Base-by-base conservation (phyloP, 345 rosid species). In the Trapa bicornis region DNA sequence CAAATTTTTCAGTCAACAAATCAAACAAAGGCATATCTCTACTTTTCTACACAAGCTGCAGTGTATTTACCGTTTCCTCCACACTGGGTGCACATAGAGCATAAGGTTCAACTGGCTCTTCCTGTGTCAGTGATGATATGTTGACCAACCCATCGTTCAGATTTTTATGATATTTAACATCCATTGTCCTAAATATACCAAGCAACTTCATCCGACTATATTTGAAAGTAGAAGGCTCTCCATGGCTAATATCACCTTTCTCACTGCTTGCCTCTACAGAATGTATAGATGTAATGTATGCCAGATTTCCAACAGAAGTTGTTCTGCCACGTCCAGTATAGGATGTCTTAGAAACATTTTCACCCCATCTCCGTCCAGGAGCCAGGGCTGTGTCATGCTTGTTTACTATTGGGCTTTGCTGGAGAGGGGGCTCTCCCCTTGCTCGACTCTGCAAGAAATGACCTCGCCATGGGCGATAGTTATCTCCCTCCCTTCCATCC, bases 201-300 rank as follows among this genome's bases (percentile, higher is more conserved):
- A 91, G 87, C 77, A 91, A 72, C 72, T 89, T 95, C 65, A 78
- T 86, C 81, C 99, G 83, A 76, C 80, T 78, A 75, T 89, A 95
- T 79, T 80, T 80, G 73, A 91, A 73, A 67, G 78, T 79, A 58
- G 70, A 70, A 50, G 73, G 66, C 73, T 84, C 85, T 60, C 83
- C 86, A 69, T 11, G 75, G 71, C 82, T 83, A 78, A 68, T 78
- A 75, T 85, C 97, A 78, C 79, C 77, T 74, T 78, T 87, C 62
- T 85, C 87, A 53, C 72, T 73, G 53, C 69, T 61, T 53, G 70
- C 58, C 74, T 83, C 84, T 37, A 68, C 64, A 41, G 89, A 63
- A 67, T 86, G 88, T 69, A 80, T 67, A 58, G 76, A 45, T 57
- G 80, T 63, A 17, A 71, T 80, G 67, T 74, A 73, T 41, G 71